Percentiles rank a stretch among this genome's conserved stretches.
Conservation (phyloP, 306 rosid genomes). For the Quillaja saponaria region DNA sequence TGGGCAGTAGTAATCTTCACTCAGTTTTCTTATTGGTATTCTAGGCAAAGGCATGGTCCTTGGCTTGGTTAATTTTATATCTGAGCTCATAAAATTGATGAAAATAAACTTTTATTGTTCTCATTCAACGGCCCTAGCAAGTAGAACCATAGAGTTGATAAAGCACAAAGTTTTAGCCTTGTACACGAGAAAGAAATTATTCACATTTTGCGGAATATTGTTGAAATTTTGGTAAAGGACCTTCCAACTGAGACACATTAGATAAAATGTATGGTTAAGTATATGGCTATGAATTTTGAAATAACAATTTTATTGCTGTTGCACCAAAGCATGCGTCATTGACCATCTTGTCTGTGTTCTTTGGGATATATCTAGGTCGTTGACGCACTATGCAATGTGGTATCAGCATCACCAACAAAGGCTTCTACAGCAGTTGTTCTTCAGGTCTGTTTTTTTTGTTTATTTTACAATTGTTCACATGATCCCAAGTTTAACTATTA, state of each 20-base stretch:
- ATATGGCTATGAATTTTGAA: conserved; percentile 6
- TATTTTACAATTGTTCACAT: conserved; percentile 18
- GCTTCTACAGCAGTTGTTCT: conserved; percentile 94
- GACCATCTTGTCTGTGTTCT: conserved; percentile 20
- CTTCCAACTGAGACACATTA: background rate
- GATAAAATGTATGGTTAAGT: background rate
- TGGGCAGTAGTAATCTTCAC: too few relatives aligned
- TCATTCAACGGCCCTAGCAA: too few relatives aligned
- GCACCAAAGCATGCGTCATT: conserved; percentile 4
- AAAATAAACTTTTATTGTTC: too few relatives aligned
- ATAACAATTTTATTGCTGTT: conserved; percentile 4
- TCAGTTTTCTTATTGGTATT: too few relatives aligned
- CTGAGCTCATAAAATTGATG: too few relatives aligned
- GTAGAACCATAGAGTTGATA: too few relatives aligned
- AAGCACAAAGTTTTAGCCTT: too few relatives aligned
- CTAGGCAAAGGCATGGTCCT: too few relatives aligned
- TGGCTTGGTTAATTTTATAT: too few relatives aligned
- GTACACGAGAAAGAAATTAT: too few relatives aligned
- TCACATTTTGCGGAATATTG: too few relatives aligned
- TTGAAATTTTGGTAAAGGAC: background rate
- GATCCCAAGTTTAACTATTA: too few relatives aligned
- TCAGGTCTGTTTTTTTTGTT: conserved; percentile 66
- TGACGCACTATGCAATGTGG: conserved; percentile 96
- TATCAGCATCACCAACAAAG: conserved; percentile 82
- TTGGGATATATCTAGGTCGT: conserved; percentile 56